Evolutionary conservation across 805 yeast species (phyloP), one percentile per base, ranked within the genome.

Genomic region (Candida loeiensis): DNA sequence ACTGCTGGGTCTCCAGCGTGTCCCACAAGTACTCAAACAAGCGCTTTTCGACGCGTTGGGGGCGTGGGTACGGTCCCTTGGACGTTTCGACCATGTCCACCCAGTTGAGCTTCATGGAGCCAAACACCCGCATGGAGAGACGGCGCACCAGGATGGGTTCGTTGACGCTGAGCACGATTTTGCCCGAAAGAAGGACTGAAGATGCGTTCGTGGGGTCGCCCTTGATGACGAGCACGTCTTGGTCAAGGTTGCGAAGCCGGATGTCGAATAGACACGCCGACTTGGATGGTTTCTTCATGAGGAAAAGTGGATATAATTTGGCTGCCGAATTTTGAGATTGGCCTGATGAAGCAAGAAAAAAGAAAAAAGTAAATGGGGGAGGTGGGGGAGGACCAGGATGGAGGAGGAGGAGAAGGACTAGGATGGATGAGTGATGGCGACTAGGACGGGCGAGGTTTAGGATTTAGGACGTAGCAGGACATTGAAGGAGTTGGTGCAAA

Each of bases 1-100:
- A 58, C 41, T 65, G 69, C 43, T 71, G 71, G 34, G 82, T 62
- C 42, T 81, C 84, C 19, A 75, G 66, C 48, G 79, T 73, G 48
- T 83, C 88, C 96, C 95, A 87, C 30, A 66, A 71, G 55, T 84
- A 82, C 50, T 88, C 95, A 57, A 75, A 90, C 12, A 91, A 59
- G 30, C 76, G 69, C 50, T 76, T 79, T 40, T 81, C 84, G 52
- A 74, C 77, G 33, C 70, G 69, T 36, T 64, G 58, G 16, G 81
- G 78, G 55, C 74, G 65, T 19, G 69, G 54, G 41, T 64, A 60
- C 27, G 71, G 47, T 0, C 79, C 75, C 39, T 73, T 76, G 6
- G 74, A 43, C 11, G 76, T 68, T 28, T 67, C 69, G 37, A 61
- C 63, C 12, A 67, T 64, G 12, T 84, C 88, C 0, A 74, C 73